Evolutionary conservation across 495 filamentous ascomycete genomes (phyloP).

Genomic region (Talaromyces trachyspermus): DNA sequence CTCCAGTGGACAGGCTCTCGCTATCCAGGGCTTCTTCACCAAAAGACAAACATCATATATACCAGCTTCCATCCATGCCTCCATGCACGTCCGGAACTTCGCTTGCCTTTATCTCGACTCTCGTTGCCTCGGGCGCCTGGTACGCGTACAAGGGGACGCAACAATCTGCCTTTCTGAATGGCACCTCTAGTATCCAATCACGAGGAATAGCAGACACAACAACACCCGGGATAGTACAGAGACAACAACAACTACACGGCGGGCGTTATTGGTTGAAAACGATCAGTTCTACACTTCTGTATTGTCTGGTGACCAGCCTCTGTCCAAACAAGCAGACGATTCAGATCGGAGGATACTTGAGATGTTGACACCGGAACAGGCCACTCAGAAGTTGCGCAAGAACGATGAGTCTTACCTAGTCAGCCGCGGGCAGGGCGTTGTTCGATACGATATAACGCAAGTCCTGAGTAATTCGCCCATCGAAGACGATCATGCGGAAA

Average conservation of each 20-base stretch:
- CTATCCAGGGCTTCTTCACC: slow-evolving; percentile 34
- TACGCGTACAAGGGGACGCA: slow-evolving; percentile 48
- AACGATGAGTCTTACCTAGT: slow-evolving; percentile 89
- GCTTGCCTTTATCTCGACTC: slow-evolving; percentile 50
- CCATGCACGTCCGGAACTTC: slow-evolving; percentile 60
- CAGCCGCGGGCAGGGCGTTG: slow-evolving; percentile 81
- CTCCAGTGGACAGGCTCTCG: slow-evolving; percentile 38
- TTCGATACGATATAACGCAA: slow-evolving; percentile 93
- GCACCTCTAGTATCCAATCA: slow-evolving; percentile 13
- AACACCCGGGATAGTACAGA: slow-evolving; percentile 13
- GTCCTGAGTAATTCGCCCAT: slow-evolving; percentile 95
- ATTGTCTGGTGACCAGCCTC: slow-evolving; percentile 69
- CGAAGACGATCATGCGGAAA: slow-evolving; percentile 95
- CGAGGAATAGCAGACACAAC: slow-evolving; percentile 6
- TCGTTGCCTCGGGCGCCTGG: slow-evolving; percentile 59
- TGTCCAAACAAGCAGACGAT: slow-evolving; percentile 79
- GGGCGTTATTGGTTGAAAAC: slow-evolving; percentile 64
- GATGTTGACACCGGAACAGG: slow-evolving; percentile 95
- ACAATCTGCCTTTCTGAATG: slow-evolving; percentile 18
- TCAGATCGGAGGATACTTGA: slow-evolving; percentile 75
- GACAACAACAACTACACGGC: slow-evolving; percentile 26
- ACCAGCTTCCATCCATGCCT: slow-evolving; percentile 38
- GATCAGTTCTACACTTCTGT: slow-evolving; percentile 79
- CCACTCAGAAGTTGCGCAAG: slow-evolving; percentile 77
- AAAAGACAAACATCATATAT: slow-evolving; percentile 29